Percentiles rank a stretch among this genome's conserved stretches.
phyloP scores from a whole-genome alignment of 192 early-diverging fungal genomes.

The Funneliformis geosporum region DNA sequence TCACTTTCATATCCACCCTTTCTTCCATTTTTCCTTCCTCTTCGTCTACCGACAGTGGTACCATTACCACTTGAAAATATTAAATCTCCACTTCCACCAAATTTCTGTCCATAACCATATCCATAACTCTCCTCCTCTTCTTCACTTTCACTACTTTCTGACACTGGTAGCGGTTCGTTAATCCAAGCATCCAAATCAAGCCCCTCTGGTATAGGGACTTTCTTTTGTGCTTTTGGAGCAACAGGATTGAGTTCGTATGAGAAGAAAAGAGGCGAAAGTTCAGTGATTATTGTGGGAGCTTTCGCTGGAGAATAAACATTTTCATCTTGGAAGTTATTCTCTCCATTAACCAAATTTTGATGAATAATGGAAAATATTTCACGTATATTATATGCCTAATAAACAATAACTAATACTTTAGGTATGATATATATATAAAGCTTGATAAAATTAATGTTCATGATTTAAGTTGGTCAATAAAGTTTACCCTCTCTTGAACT shows the following conservation, averaged over 20 bases:
- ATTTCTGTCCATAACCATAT: conserved; percentile 35
- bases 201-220: conserved; percentile 85
- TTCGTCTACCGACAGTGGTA: conserved; percentile 34
- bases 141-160: conserved; percentile 52
- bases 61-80: conserved; percentile 39
- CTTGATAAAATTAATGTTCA: conserved; percentile 17
- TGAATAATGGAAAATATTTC: conserved; percentile 54
- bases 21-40: conserved; percentile 27
- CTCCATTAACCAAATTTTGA: conserved; percentile 40
- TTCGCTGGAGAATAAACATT: conserved; percentile 32
- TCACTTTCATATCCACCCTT: conserved; percentile 43
- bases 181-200: conserved; percentile 85
- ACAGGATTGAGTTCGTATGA: conserved; percentile 89
- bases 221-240: conserved; percentile 83
- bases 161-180: conserved; percentile 68
- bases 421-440: neutral
- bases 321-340: conserved; percentile 30
- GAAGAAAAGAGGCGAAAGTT: conserved; percentile 69
- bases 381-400: conserved; percentile 50
- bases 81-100: conserved; percentile 34
- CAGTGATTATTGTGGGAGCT: conserved; percentile 52
- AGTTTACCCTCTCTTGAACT: conserved; percentile 74
- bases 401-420: conserved; percentile 23
- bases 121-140: conserved; percentile 38
- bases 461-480: neutral